Conservation (phyloP, 78 protist species). For the Cavenderia fasciculata region DNA sequence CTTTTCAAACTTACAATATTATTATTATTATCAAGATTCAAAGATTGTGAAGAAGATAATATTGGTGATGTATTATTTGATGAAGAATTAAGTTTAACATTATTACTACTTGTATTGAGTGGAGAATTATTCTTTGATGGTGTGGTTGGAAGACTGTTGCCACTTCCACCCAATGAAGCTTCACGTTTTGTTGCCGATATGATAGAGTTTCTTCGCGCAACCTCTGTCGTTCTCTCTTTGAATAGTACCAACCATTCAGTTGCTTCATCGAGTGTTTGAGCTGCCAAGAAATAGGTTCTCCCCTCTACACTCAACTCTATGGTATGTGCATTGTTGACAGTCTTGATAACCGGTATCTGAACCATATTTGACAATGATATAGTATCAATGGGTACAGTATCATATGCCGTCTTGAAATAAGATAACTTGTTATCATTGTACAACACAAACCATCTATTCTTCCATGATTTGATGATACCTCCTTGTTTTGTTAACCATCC, state of each 20-base stretch:
- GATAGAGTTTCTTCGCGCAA: no score
- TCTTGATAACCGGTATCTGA: no score
- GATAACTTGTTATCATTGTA: slow-evolving; percentile 10
- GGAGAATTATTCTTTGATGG: no score
- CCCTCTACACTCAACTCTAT: slow-evolving; percentile 7
- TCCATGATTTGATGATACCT: slow-evolving; percentile 44
- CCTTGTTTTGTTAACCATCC: slow-evolving; percentile 59
- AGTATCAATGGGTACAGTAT: background rate
- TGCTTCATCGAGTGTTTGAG: slow-evolving; percentile 26
- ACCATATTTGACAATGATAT: background rate
- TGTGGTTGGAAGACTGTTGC: no score
- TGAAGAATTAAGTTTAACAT: no score
- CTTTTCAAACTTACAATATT: no score
- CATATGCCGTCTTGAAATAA: slow-evolving; percentile 23
- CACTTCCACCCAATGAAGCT: no score
- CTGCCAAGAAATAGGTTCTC: background rate
- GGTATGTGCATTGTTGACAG: background rate
- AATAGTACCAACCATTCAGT: slow-evolving; percentile 2
- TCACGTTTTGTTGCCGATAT: no score
- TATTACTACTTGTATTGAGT: no score
- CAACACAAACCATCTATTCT: slow-evolving; percentile 45
- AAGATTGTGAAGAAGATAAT: no score
- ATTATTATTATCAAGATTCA: no score
- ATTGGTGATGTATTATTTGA: no score
- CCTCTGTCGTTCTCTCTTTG: background rate